Evolutionary conservation across 2,329 filamentous ascomycete genomes (phyloP).

Genomic region (Uncinocarpus reesii): DNA sequence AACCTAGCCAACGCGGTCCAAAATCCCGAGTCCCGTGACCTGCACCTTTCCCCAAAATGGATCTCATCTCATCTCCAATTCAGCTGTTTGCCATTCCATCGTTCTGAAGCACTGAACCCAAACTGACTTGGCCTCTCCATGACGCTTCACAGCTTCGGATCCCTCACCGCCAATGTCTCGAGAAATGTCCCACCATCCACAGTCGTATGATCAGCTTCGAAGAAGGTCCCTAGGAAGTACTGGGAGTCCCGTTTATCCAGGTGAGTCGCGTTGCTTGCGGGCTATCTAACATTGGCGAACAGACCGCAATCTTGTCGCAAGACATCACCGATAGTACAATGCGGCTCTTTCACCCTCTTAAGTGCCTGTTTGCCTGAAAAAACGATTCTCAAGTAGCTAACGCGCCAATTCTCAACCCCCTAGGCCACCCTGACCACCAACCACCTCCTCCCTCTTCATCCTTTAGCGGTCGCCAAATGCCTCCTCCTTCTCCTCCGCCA

Average conservation of each 20-base stretch:
- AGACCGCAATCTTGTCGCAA: not conserved
- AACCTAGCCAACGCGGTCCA: constrained; percentile 15
- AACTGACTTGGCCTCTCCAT: constrained; percentile 9
- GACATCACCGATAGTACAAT: not conserved
- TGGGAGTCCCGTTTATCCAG: constrained; percentile 28
- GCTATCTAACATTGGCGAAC: not conserved
- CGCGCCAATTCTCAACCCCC: not conserved
- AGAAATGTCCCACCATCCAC: constrained; percentile 30
- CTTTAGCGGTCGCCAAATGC: constrained; percentile 39
- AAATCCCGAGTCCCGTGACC: constrained; percentile 14
- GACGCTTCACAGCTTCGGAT: constrained; percentile 8
- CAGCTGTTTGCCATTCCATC: constrained; percentile 19
- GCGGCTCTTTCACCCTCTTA: not conserved
- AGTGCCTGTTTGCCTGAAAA: not conserved
- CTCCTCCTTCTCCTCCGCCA: constrained; percentile 43
- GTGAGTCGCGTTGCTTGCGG: constrained; percentile 25
- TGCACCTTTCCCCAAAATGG: constrained; percentile 14
- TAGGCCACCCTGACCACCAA: constrained; percentile 16
- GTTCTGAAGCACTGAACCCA: not conserved
- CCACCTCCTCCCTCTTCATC: constrained; percentile 26
- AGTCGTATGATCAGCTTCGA: constrained; percentile 27
- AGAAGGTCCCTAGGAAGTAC: constrained; percentile 30
- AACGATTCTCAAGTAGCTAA: not conserved
- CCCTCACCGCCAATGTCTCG: constrained; percentile 18
- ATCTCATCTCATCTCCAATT: constrained; percentile 10